These are phyloP conservation scores for Fusarium sublunatum DNA, from an alignment of 2,329 filamentous ascomycete species.

Conservation along the genomic window DNA sequence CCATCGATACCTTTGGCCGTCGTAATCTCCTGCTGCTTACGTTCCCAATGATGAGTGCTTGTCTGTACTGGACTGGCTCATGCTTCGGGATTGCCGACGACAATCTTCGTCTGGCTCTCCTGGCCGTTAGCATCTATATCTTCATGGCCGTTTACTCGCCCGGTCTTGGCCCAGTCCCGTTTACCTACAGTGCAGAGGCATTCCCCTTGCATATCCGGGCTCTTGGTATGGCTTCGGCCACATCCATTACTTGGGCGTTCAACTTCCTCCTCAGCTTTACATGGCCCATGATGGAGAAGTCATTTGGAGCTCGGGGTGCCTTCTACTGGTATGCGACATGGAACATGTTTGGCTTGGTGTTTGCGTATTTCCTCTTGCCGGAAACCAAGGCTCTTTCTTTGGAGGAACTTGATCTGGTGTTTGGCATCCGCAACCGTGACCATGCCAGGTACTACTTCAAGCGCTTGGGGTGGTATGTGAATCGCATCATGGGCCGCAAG, in stretches of 20 bases:
- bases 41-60: conserved; percentile 49
- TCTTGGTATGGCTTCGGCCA: conserved; percentile 53
- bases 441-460: conserved; percentile 54
- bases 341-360: conserved; percentile 58
- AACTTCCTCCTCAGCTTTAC: conserved; percentile 51
- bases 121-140: conserved; percentile 51
- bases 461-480: conserved; percentile 26
- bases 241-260: conserved; percentile 51
- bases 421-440: conserved; percentile 55
- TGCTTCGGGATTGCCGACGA: conserved; percentile 39
- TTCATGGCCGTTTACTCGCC: conserved; percentile 53
- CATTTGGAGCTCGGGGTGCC: conserved; percentile 46
- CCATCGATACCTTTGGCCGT: conserved; percentile 63
- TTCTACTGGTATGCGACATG: conserved; percentile 60
- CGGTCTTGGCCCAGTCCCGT: conserved; percentile 52
- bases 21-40: conserved; percentile 56
- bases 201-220: conserved; percentile 53
- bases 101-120: conserved; percentile 41
- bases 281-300: conserved; percentile 47
- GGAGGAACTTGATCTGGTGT: conserved; percentile 63
- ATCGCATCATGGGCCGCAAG: conserved; percentile 9
- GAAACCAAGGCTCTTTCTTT: conserved; percentile 63
- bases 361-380: conserved; percentile 62
- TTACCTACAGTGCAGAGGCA: conserved; percentile 53
- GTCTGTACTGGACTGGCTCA: conserved; percentile 47